Evolutionary conservation across 2,329 filamentous ascomycete genomes (phyloP), one percentile per base, ranked within the genome.

Genomic region (Colletotrichum sp.): DNA sequence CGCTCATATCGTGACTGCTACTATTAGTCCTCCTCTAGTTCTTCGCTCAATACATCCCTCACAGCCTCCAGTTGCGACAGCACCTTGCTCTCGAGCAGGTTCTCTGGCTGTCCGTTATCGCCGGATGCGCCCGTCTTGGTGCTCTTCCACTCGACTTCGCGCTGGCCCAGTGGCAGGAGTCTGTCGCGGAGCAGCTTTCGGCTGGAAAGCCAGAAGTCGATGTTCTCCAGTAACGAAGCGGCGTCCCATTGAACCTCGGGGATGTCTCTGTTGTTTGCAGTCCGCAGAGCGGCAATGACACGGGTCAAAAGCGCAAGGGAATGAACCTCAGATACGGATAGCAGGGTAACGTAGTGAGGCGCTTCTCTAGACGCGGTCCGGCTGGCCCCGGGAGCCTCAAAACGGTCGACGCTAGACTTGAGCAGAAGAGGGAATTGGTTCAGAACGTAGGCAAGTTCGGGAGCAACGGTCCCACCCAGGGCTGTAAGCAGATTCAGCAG

Each of bases 371-470:
- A 83, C 24, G 85, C 84, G 16, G 90, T 91, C 36, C 90, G 87
- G 78, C 88, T 90, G 8, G 88, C 86, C 0, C 90, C 84, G 26
- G 91, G 87, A 38, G 91, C 87, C 81, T 95, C 93, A 77, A 99
- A 92, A 1, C 94, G 91, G 67, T 92, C 91, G 9, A 94, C 90
- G 15, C 95, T 95, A 34, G 94, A 92, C 57, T 87, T 85, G 12
- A 99, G 89, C 74, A 99, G 93, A 63, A 92, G 90, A 13, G 95
- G 93, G 83, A 98, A 99, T 82, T 96, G 94, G 81, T 98, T 98
- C 32, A 99, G 89, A 82, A 99, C 98, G 74, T 93, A 93, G 0
- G 94, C 92, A 8, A 99, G 92, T 83, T 99, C 97, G 0, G 93
- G 92, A 0, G 96, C 96, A 63, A 98, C 92, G 3, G 95, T 94